phyloP scores from a whole-genome alignment of 768 basidiomycete genomes.

The Hygrocybe punicea region DNA sequence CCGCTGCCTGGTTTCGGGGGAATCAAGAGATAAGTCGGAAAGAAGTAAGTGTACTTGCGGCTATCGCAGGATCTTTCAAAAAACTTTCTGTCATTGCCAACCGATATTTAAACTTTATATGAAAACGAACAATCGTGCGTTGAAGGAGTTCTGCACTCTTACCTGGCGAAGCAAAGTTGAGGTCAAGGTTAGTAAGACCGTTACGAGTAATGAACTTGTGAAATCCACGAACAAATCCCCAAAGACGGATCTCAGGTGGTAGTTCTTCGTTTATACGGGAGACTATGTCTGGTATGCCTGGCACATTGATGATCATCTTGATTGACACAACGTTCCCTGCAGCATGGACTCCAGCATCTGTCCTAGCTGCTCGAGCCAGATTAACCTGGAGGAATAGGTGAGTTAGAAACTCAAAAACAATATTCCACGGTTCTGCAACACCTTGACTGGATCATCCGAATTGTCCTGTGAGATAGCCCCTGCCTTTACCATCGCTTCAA shows the following conservation, averaged over 20 bases:
- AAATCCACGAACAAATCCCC: conserved; percentile 69
- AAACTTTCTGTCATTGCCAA: background rate
- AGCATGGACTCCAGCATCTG: conserved; percentile 96
- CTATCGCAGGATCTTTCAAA: conserved; percentile 79
- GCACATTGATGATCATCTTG: conserved; percentile 80
- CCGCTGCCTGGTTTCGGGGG: conserved; percentile 80
- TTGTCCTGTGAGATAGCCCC: conserved; percentile 96
- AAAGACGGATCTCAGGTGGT: conserved; percentile 90
- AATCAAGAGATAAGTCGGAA: conserved; percentile 89
- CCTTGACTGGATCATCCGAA: conserved; percentile 85
- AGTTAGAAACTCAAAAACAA: background rate
- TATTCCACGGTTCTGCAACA: conserved; percentile 23
- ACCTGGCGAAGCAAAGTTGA: conserved; percentile 35
- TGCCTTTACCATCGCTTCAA: conserved; percentile 80
- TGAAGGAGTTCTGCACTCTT: conserved; percentile 78
- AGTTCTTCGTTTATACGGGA: conserved; percentile 77
- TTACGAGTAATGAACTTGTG: background rate
- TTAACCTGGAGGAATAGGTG: conserved; percentile 53
- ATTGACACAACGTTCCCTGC: conserved; percentile 91
- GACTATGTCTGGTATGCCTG: conserved; percentile 67
- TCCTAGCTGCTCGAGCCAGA: conserved; percentile 86
- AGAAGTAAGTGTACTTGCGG: conserved; percentile 95
- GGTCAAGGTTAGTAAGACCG: background rate
- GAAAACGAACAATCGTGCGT: conserved; percentile 59
- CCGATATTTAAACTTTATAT: background rate